phyloP scores from a whole-genome alignment of 2,329 filamentous ascomycete species.

The Xylariaceae sp. region DNA sequence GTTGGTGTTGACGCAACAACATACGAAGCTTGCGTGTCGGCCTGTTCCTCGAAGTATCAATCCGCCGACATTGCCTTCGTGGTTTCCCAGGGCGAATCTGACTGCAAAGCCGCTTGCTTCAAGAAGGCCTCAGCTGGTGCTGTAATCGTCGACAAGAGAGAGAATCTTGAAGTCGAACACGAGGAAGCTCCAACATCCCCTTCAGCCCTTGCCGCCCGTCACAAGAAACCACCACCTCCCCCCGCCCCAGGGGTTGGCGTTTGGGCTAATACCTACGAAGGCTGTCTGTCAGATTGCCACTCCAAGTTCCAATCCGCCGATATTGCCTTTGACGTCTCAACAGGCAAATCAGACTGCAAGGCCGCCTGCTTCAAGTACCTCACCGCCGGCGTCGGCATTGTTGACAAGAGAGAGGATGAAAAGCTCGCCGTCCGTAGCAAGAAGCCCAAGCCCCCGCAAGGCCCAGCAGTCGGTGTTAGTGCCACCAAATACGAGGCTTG shows the following conservation, averaged over 20 bases:
- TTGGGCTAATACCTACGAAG: background rate
- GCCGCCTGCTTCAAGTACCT: background rate
- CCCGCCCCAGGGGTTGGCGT: background rate
- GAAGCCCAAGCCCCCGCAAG: background rate
- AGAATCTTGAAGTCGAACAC: background rate
- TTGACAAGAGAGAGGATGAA: background rate
- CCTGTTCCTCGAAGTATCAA: conserved; percentile 5
- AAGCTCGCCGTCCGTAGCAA: background rate
- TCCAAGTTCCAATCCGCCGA: background rate
- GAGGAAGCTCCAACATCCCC: background rate
- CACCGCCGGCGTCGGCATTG: background rate
- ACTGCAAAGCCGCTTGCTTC: conserved; percentile 6
- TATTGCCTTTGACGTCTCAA: conserved; percentile 1
- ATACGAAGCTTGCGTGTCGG: conserved; percentile 6
- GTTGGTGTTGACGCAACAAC: background rate
- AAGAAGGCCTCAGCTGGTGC: background rate
- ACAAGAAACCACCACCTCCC: background rate
- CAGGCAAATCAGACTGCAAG: conserved; percentile 7
- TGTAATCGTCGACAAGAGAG: background rate
- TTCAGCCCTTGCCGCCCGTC: background rate
- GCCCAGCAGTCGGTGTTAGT: background rate
- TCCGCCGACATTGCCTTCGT: conserved; percentile 3
- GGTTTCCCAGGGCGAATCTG: background rate
- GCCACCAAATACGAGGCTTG: conserved; percentile 5
- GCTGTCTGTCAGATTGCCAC: conserved; percentile 6